These are phyloP conservation scores for Fagopyrum tataricum DNA, from an alignment of 148 eudicot species.

Conservation along the genomic window DNA sequence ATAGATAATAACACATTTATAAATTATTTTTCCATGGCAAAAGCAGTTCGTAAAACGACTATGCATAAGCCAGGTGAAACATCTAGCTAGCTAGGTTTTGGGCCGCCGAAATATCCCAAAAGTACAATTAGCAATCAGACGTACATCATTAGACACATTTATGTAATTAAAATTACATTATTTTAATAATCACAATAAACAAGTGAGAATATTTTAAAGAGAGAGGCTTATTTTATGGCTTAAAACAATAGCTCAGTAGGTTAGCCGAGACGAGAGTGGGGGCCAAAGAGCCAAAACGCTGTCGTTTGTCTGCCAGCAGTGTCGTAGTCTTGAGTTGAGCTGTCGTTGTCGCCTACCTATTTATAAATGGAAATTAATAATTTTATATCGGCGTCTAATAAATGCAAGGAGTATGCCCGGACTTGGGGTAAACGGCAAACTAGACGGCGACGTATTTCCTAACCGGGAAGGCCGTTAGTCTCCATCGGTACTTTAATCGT, in stretches of 20 bases:
- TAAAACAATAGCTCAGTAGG: not conserved
- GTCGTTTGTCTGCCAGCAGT: constrained; percentile 1
- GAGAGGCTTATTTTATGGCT: not conserved
- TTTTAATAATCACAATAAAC: not conserved
- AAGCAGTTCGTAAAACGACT: too few species aligned
- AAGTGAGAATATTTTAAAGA: not conserved
- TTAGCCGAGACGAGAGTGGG: not conserved
- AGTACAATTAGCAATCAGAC: not conserved
- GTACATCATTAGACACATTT: not conserved
- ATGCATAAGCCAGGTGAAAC: not conserved
- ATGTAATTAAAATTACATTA: not conserved
- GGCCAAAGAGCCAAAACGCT: constrained; percentile 3
- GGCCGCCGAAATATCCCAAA: not conserved
- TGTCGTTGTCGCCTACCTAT: not conserved
- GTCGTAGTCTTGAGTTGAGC: constrained; percentile 7
- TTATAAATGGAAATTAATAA: not conserved
- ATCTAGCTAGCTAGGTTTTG: not conserved
- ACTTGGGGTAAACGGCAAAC: constrained; percentile 11
- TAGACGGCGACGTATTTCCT: not conserved
- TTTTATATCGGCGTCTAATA: not conserved
- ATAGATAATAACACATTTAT: too few species aligned
- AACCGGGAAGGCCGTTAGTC: constrained; percentile 4
- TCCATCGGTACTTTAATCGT: not conserved
- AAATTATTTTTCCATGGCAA: too few species aligned
- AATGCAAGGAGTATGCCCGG: not conserved